phyloP scores from a whole-genome alignment of 2,329 filamentous ascomycete species.

The Byssothecium circinans region DNA sequence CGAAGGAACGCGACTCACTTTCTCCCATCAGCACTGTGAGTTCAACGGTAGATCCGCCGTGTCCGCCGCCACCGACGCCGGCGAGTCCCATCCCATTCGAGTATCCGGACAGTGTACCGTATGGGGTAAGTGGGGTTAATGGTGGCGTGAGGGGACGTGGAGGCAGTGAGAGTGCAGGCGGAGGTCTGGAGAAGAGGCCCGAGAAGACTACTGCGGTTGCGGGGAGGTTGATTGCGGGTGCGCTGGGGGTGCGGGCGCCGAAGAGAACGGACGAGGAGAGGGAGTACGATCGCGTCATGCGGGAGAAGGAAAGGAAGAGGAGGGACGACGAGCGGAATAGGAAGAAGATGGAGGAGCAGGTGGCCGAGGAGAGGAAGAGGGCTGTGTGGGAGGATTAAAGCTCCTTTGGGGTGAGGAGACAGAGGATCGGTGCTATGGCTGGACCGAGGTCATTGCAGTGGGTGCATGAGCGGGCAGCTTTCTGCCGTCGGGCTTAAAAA shows the following conservation, averaged over 20 bases:
- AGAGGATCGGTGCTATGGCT: neutral
- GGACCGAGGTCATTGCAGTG: neutral
- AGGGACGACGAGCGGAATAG: conserved; percentile 71
- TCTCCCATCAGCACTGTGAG: conserved; percentile 22
- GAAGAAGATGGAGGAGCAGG: conserved; percentile 64
- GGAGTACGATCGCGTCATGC: conserved; percentile 79
- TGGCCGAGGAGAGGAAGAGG: conserved; percentile 72
- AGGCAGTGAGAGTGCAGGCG: too few species aligned
- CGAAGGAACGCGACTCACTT: conserved; percentile 13
- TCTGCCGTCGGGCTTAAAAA: neutral
- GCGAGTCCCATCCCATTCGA: conserved; percentile 38
- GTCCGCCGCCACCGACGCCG: conserved; percentile 31
- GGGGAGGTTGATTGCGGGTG: conserved; percentile 83
- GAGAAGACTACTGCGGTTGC: conserved; percentile 96
- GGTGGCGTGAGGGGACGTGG: conserved; percentile 22
- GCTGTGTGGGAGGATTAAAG: conserved; percentile 79
- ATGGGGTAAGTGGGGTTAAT: conserved; percentile 4
- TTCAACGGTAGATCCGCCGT: conserved; percentile 1
- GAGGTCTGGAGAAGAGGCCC: conserved; percentile 55
- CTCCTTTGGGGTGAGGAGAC: too few species aligned
- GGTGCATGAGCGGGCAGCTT: neutral
- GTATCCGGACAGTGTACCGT: conserved; percentile 32
- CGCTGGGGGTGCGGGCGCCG: conserved; percentile 77
- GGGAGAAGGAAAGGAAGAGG: conserved; percentile 80
- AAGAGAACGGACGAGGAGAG: conserved; percentile 84